Evolutionary conservation across 1,139 yeast species (phyloP).

Genomic region (Candida mesenterica): DNA sequence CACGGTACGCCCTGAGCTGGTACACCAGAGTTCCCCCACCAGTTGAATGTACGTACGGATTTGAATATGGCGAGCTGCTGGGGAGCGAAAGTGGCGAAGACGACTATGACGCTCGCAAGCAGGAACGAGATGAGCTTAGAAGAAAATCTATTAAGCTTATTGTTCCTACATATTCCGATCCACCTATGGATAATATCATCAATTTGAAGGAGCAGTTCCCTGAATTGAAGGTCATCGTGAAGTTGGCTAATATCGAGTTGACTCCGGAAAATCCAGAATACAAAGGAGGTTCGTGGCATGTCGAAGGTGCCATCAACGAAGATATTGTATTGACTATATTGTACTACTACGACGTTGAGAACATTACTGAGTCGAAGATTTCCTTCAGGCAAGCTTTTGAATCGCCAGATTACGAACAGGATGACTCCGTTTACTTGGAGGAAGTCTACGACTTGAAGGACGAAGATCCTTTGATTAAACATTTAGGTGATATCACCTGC

Average conservation of each 20-base stretch:
- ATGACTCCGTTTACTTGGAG: conserved; percentile 26
- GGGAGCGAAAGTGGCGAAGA: conserved; percentile 4
- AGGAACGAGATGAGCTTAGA: conserved; percentile 13
- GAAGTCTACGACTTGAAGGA: conserved; percentile 30
- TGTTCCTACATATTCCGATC: conserved; percentile 10
- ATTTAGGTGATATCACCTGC: conserved; percentile 27
- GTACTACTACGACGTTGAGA: conserved; percentile 43
- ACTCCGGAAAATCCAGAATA: conserved; percentile 42
- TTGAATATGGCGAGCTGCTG: conserved; percentile 7
- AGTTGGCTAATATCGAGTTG: conserved; percentile 41
- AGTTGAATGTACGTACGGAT: too few species aligned
- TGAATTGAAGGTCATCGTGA: conserved; percentile 37
- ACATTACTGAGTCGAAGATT: conserved; percentile 36
- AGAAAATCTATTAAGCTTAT: conserved; percentile 15
- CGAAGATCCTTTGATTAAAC: conserved; percentile 22
- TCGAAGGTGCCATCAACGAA: conserved; percentile 44
- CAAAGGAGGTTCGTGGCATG: conserved; percentile 46
- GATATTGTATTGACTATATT: conserved; percentile 43
- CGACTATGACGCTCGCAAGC: conserved; percentile 10
- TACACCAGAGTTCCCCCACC: conserved; percentile 18
- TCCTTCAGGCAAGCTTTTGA: conserved; percentile 31
- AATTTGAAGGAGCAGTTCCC: conserved; percentile 19
- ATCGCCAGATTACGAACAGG: conserved; percentile 39
- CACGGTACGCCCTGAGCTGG: conserved; percentile 22
- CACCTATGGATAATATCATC: conserved; percentile 17